Conservation (phyloP, 441 rosid genomes). For the Eutrema salsugineum region DNA sequence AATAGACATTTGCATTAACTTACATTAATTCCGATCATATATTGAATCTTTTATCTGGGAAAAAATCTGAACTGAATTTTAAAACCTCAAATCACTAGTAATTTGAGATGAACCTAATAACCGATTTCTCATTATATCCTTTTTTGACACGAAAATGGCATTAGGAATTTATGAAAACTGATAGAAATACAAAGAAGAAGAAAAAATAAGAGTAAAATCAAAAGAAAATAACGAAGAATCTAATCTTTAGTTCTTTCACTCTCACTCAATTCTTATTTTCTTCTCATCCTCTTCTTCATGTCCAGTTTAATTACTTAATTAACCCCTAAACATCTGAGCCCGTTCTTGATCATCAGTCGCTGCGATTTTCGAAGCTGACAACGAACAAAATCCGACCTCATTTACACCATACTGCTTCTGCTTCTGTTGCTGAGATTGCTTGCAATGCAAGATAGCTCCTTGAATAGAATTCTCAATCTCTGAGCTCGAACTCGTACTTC, state of each 20-base stretch:
- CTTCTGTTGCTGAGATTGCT: slow-evolving; percentile 56
- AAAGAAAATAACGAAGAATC: slow-evolving; percentile 15
- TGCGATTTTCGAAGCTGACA: slow-evolving; percentile 46
- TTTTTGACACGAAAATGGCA: not conserved
- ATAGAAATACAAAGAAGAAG: not conserved
- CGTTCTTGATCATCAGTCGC: slow-evolving; percentile 61
- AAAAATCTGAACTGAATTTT: too few relatives aligned
- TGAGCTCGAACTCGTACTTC: slow-evolving; percentile 56
- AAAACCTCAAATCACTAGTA: not conserved
- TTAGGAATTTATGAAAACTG: not conserved
- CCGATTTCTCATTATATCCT: not conserved
- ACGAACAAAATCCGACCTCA: slow-evolving; percentile 52
- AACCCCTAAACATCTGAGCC: slow-evolving; percentile 50
- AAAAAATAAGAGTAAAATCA: slow-evolving; percentile 16
- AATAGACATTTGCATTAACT: not conserved
- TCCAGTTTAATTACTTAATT: slow-evolving; percentile 13
- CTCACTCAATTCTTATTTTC: slow-evolving; percentile 22
- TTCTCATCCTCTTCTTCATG: slow-evolving; percentile 9
- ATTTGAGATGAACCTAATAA: not conserved
- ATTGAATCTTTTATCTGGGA: too few relatives aligned
- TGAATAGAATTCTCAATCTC: slow-evolving; percentile 73
- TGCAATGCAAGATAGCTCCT: slow-evolving; percentile 95
- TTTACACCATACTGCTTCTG: slow-evolving; percentile 37
- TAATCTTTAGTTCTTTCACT: slow-evolving; percentile 14
- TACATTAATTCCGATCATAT: not conserved